Evolutionary conservation across 495 filamentous ascomycete species (phyloP), one percentile per base, ranked within the genome.

Genomic region (Darksidea phi): DNA sequence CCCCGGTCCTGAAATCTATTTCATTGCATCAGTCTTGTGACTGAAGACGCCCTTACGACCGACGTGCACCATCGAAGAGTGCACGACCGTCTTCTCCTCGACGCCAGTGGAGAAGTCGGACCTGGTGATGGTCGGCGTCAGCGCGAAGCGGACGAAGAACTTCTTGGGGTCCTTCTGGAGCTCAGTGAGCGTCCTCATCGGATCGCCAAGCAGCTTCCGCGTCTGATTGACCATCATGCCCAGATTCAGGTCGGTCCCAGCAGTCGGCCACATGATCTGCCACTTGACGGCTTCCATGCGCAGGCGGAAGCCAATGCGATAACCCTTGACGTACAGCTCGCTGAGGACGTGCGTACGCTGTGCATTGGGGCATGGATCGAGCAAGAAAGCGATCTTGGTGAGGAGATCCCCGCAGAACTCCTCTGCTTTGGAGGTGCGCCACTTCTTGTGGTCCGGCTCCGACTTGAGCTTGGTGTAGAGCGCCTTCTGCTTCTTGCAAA

Each of bases 241-340:
- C 2, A 13, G 11, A 21, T 56, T 23, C 21, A 56, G 56, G 34
- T 28, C 25, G 11, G 37, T 20, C 8, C 59, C 52, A 11, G 24
- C 32, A n/a, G 10, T n/a, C 1, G 59, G 42, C 59, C 59, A 63
- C 23, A 18, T 8, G 26, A 63, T 54, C 1, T 18, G 1, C 59
- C 51, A 48, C 43, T 63, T 63, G n/a, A 21, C 25, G 4, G 42
- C 45, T 1, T 38, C 51, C 59, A 56, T 63, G 24, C 59, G 59
- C 51, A 63, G 48, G 26, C 52, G 52, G 45, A 63, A 63, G 15
- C 59, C 59, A 43, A 63, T 63, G 10, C 59, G 42, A 18, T 48
- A 56, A 28, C 51, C 59, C 26, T 63, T 56, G 34, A 56, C 20
- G 42, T 42, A 56, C 2, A 60, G 48, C 36, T 60, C 57, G 10